phyloP scores from a whole-genome alignment of 257 asterid species.

The Ajuga chamaepitys region DNA sequence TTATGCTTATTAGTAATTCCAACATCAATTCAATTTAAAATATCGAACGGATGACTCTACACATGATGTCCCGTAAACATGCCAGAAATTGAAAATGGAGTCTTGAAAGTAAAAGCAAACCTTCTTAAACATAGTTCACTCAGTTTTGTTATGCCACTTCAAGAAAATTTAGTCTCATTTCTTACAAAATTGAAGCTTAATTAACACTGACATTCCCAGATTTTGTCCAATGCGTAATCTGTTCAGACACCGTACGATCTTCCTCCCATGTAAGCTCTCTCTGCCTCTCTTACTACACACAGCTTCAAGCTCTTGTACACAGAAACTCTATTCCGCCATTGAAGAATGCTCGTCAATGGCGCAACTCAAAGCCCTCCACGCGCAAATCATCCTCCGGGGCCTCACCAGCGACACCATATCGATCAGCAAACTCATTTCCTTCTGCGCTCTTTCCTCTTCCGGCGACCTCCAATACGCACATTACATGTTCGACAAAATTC shows the following conservation, averaged over 20 bases:
- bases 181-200: no score
- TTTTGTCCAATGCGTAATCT: slow-evolving; percentile 25
- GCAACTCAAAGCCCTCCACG: slow-evolving; percentile 62
- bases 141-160: no score
- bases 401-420: slow-evolving; percentile 38
- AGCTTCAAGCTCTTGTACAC: not conserved
- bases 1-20: no score
- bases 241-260: slow-evolving; percentile 1
- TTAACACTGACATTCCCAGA: no score
- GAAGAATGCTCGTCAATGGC: slow-evolving; percentile 42
- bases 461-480: slow-evolving; percentile 52
- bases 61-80: no score
- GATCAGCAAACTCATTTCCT: slow-evolving; percentile 62
- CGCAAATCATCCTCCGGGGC: slow-evolving; percentile 54
- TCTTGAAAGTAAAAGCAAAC: no score
- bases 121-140: no score
- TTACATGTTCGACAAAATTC: slow-evolving; percentile 44
- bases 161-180: no score
- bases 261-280: not conserved
- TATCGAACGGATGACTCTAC: no score
- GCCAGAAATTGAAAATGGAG: no score
- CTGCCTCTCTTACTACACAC: slow-evolving; percentile 2
- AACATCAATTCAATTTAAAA: no score
- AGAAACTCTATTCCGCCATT: slow-evolving; percentile 4
- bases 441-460: slow-evolving; percentile 33